Evolutionary conservation across 768 basidiomycete species (phyloP).

Genomic region (Suillus cothurnatus): DNA sequence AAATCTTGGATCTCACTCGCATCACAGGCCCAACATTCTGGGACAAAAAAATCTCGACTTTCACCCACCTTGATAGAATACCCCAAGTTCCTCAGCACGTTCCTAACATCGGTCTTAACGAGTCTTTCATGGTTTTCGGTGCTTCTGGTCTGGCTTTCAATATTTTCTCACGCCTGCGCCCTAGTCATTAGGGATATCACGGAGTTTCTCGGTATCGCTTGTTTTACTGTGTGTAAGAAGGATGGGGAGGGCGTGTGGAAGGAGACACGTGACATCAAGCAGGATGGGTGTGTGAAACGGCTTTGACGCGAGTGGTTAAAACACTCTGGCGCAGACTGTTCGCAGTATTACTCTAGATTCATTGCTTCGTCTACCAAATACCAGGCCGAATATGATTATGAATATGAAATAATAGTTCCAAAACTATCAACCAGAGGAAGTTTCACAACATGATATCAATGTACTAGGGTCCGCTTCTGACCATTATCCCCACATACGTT

Average conservation of each 20-base stretch:
- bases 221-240: conserved; percentile 90
- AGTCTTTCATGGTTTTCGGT: conserved; percentile 84
- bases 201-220: conserved; percentile 90
- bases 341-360: background rate
- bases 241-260: conserved; percentile 69
- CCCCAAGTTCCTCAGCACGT: conserved; percentile 47
- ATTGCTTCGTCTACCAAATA: background rate
- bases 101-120: conserved; percentile 79
- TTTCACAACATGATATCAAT: background rate
- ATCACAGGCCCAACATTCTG: conserved; percentile 73
- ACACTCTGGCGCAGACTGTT: background rate
- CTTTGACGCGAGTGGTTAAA: conserved; percentile 13
- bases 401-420: too few relatives aligned
- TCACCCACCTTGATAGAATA: conserved; percentile 56
- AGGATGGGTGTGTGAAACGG: conserved; percentile 26
- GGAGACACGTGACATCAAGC: conserved; percentile 30
- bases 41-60: conserved; percentile 68
- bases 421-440: background rate
- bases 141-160: conserved; percentile 75
- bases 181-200: conserved; percentile 90
- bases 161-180: conserved; percentile 73
- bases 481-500: background rate
- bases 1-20: background rate
- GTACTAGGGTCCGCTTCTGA: background rate
- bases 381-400: background rate